Percentiles rank a stretch among this genome's conserved stretches.
phyloP scores from a whole-genome alignment of 1,284 basidiomycete species.

The Porogramme epimiltina region DNA sequence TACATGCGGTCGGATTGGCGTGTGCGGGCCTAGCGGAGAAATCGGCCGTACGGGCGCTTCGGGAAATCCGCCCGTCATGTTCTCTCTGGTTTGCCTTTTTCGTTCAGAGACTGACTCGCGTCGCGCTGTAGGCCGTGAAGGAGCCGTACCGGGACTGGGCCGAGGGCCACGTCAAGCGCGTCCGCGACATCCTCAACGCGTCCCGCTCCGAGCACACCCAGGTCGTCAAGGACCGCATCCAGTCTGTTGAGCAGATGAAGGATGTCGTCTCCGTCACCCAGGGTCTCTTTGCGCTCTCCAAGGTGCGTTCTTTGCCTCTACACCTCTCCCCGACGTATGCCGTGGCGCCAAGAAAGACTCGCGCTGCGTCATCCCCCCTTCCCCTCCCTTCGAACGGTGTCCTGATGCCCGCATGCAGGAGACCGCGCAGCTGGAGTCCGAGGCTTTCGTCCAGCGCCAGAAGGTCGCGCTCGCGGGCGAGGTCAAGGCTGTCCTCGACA shows the following conservation, averaged over 20 bases:
- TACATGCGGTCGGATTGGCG: no score
- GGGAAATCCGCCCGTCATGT: neutral
- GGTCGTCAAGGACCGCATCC: constrained; percentile 92
- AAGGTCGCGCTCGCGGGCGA: constrained; percentile 86
- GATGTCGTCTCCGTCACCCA: constrained; percentile 92
- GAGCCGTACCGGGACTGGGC: constrained; percentile 96
- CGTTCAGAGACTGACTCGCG: neutral
- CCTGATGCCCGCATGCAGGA: constrained; percentile 52
- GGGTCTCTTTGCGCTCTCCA: constrained; percentile 90
- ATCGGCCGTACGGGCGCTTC: neutral
- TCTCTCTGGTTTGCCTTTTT: neutral
- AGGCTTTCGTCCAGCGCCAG: constrained; percentile 91
- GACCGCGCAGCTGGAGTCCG: constrained; percentile 89
- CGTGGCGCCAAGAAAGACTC: neutral
- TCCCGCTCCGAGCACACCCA: constrained; percentile 91
- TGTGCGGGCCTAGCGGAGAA: neutral
- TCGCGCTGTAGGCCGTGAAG: constrained; percentile 43
- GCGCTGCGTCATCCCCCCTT: no score
- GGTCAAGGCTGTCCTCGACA: constrained; percentile 94
- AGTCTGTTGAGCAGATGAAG: constrained; percentile 90
- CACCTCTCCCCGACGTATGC: neutral
- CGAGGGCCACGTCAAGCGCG: constrained; percentile 80
- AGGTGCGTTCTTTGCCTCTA: constrained; percentile 50
- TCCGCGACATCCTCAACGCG: constrained; percentile 81
- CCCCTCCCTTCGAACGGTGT: neutral